Base-by-base conservation (phyloP, 352 stramenopile species). In the Phytopythium chamaehyphon region DNA sequence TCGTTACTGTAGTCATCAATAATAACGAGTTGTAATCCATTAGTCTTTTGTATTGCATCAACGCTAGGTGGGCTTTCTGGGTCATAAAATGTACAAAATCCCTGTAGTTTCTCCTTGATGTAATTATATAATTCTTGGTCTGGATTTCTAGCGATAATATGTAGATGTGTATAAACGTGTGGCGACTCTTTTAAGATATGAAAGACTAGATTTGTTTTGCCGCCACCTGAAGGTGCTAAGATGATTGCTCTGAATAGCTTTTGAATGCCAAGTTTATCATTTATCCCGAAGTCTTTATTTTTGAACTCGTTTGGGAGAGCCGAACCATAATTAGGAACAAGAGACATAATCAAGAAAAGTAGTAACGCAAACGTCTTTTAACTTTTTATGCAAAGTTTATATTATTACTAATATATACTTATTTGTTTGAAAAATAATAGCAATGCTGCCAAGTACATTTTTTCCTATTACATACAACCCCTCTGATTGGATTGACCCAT, bases 161-260 rank as follows among this genome's bases (percentile, higher is more conserved):
- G 54, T 21, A 70, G 14, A 46, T 70, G 61, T 21, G n/a, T 50
- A 35, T 57, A 65, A 1, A 65, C 35, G n/a, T 70, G 19, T 12
- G 61, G 61, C n/a, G 21, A 48, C 8, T 57, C 3, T 14, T 70
- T 65, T 0, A 70, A 15, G 19, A 70, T 65, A 38, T 60, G 52
- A 7, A 65, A 54, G 16, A 46, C 36, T 0, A 70, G 45, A 55
- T 70, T 70, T 21, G 51, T 60, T 37, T 70, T 70, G 0, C 52
- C 57, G 2, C 22, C 15, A 18, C 28, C 40, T 12, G 12, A 40
- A 16, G 61, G 57, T 21, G 38, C 56, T 39, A 70, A 40, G 23
- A 70, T 55, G 16, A 70, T 38, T 40, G 59, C 60, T 64, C 64
- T 58, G 50, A 66, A 69, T 9, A 73, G 28, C 18, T 44, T 55